Evolutionary conservation across 2,329 filamentous ascomycete species (phyloP).

Genomic region (Clonostachys rosea): DNA sequence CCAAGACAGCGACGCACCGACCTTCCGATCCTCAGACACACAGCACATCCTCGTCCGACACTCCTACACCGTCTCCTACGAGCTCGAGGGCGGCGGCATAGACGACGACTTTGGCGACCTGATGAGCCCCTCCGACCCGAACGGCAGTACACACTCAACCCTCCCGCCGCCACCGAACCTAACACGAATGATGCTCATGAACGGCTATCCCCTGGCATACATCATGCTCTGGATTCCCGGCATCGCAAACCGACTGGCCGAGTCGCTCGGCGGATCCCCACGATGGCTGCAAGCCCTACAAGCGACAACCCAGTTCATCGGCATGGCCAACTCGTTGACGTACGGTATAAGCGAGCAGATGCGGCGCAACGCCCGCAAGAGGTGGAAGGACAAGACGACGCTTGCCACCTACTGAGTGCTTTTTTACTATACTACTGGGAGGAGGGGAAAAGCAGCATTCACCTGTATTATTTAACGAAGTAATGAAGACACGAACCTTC

Average conservation of each 20-base stretch:
- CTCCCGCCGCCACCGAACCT: constrained; percentile 8
- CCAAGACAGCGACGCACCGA: too few relatives aligned
- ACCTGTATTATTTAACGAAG: too few relatives aligned
- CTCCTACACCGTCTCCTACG: constrained; percentile 4
- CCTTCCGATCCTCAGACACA: background rate
- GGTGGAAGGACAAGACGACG: too few relatives aligned
- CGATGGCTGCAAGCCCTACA: constrained; percentile 17
- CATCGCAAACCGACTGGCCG: constrained; percentile 8
- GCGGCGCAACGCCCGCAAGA: too few relatives aligned
- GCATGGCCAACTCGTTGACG: too few relatives aligned
- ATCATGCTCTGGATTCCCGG: constrained; percentile 29
- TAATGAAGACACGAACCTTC: too few relatives aligned
- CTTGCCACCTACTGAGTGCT: too few relatives aligned
- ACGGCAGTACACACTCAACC: constrained; percentile 1
- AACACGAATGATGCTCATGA: constrained; percentile 24
- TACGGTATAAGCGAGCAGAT: too few relatives aligned
- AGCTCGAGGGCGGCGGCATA: constrained; percentile 1
- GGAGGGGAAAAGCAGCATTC: too few relatives aligned
- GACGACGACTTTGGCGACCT: background rate
- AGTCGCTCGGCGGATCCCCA: constrained; percentile 4
- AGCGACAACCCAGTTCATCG: constrained; percentile 15
- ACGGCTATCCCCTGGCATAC: constrained; percentile 28
- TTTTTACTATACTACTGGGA: too few relatives aligned
- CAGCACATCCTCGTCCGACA: constrained; percentile 4
- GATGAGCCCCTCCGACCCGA: background rate